Evolutionary conservation across 2,329 filamentous ascomycete genomes (phyloP), one percentile per base, ranked within the genome.

Genomic region (Orbilia brochopaga): DNA sequence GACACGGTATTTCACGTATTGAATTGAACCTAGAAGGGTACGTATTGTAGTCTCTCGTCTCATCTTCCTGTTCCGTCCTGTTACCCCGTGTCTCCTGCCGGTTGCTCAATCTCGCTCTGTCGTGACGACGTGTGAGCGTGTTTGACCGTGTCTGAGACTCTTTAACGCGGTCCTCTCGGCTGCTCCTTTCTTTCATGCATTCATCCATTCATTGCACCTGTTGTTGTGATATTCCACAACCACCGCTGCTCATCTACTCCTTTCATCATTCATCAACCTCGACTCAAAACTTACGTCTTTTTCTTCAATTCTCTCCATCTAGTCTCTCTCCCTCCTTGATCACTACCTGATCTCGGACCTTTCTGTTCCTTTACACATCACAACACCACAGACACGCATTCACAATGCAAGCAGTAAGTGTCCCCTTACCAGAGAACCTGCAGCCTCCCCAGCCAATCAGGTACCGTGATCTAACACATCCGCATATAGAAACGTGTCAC

Each of bases 391-490:
- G 44, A 21, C 44, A 48, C 44, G 54, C 24, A 8, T 53, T 61
- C 60, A 65, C 50, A 37, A 72, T 72, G 67, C 67, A 72, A 65
- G 67, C 67, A 11, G 67, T 72, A 72, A 72, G 67, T 65, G 1
- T 50, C 21, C 50, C 48, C 10, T 15, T 27, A 15, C 23, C 40
- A n/a, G n/a, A n/a, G n/a, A 5, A 19, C 53, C 24, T 44, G n/a
- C 17, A 5, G 23, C 23, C 52, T 13, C 4, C 27, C 13, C 23
- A 3, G n/a, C 17, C 17, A 19, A 24, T 4, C 21, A 32, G 27
- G 27, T 32, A 42, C 10, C 24, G 2, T 35, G 21, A 42, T 53
- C 64, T 62, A 44, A 67, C 23, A 2, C 17, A 37, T 7, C 17
- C n/a, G 11, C 27, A 32, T 61, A 2, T 23, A 72, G 67, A 72